Evolutionary conservation across 2,329 filamentous ascomycete species (phyloP).

Genomic region (Periconia sp.): DNA sequence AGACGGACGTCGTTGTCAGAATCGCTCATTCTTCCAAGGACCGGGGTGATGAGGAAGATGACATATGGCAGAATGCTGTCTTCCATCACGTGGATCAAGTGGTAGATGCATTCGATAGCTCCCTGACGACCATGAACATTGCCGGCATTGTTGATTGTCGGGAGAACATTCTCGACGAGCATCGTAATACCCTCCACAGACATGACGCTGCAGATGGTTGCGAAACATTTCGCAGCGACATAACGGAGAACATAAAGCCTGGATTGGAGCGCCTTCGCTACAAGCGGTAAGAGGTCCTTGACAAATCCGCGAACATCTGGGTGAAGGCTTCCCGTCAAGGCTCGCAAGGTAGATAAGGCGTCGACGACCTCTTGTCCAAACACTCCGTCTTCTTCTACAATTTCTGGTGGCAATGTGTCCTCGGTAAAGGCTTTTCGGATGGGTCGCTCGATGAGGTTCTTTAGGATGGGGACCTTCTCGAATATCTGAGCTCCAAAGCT

Average conservation of each 20-base stretch:
- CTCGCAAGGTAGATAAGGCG: slow-evolving; percentile 88
- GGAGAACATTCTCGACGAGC: slow-evolving; percentile 89
- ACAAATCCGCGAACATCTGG: slow-evolving; percentile 77
- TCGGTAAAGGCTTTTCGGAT: slow-evolving; percentile 75
- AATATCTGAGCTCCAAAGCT: slow-evolving; percentile 81
- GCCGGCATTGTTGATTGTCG: slow-evolving; percentile 87
- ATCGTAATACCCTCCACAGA: slow-evolving; percentile 95
- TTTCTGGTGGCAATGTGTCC: slow-evolving; percentile 70
- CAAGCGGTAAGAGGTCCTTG: slow-evolving; percentile 79
- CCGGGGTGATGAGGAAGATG: slow-evolving; percentile 97
- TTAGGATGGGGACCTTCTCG: slow-evolving; percentile 82
- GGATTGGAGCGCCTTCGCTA: slow-evolving; percentile 87
- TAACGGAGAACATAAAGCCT: slow-evolving; percentile 92
- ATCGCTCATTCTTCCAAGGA: slow-evolving; percentile 97
- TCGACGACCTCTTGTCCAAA: slow-evolving; percentile 94
- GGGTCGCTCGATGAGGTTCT: slow-evolving; percentile 80
- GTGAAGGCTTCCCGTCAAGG: slow-evolving; percentile 89
- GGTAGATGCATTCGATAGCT: slow-evolving; percentile 93
- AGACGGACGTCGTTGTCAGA: slow-evolving; percentile 94
- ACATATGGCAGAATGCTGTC: slow-evolving; percentile 95
- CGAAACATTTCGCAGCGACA: slow-evolving; percentile 95
- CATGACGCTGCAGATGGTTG: slow-evolving; percentile 96
- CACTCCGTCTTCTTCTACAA: slow-evolving; percentile 73
- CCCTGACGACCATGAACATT: slow-evolving; percentile 91
- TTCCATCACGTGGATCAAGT: slow-evolving; percentile 97